Percentiles rank a stretch among this genome's conserved stretches.
These are phyloP conservation scores for Baudoinia panamericana DNA, from an alignment of 495 filamentous ascomycete species.

Conservation along the genomic window DNA sequence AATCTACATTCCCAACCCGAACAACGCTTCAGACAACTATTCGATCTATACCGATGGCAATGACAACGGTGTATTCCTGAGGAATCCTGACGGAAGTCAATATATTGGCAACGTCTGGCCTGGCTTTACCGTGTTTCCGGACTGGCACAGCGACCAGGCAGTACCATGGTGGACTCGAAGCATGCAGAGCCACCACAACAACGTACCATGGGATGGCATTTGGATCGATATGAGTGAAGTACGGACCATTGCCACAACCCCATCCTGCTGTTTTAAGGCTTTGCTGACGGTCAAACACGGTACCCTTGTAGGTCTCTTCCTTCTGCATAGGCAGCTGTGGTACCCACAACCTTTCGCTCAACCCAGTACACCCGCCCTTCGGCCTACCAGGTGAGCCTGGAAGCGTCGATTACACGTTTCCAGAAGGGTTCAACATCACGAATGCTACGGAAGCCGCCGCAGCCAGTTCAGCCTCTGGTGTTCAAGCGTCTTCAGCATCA, in stretches of 20 bases:
- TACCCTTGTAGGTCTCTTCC: too few species aligned
- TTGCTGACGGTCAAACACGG: too few species aligned
- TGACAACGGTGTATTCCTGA: slow-evolving; percentile 47
- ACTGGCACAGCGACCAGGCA: slow-evolving; percentile 42
- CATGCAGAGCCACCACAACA: slow-evolving; percentile 41
- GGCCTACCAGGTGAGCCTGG: slow-evolving; percentile 42
- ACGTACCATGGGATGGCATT: slow-evolving; percentile 46
- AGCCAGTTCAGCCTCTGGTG: slow-evolving; percentile 40
- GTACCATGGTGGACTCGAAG: slow-evolving; percentile 61
- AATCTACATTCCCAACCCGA: slow-evolving; percentile 43
- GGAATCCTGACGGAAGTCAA: slow-evolving; percentile 46
- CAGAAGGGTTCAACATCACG: slow-evolving; percentile 57
- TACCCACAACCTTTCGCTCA: slow-evolving; percentile 50
- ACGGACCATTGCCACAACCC: too few species aligned
- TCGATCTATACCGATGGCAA: slow-evolving; percentile 55
- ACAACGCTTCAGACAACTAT: slow-evolving; percentile 58
- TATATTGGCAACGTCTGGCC: slow-evolving; percentile 57
- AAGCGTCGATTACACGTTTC: slow-evolving; percentile 43
- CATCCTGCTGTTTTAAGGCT: too few species aligned
- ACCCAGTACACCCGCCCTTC: slow-evolving; percentile 59
- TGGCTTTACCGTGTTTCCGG: slow-evolving; percentile 41
- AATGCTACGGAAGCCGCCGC: slow-evolving; percentile 56
- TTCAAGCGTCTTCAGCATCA: slow-evolving; percentile 36
- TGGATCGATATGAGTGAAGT: slow-evolving; percentile 54
- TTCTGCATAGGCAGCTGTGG: slow-evolving; percentile 77